Evolutionary conservation across 768 basidiomycete species (phyloP).

Genomic region (Mycena haematopus): DNA sequence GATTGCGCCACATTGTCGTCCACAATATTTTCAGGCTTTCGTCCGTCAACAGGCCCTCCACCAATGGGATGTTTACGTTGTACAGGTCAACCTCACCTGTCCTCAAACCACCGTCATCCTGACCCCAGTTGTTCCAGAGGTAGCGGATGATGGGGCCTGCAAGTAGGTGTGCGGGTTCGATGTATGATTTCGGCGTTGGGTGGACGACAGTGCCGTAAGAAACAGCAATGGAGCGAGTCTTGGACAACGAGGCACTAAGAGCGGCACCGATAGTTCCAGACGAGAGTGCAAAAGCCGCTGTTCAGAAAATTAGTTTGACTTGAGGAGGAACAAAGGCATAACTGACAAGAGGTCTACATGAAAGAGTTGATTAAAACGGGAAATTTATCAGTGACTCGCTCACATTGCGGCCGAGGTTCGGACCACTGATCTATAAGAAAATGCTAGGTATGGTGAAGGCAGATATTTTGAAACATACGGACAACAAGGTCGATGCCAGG

Average conservation of each 20-base stretch:
- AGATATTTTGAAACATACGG: conserved; percentile 35
- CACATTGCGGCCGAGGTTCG: conserved; percentile 80
- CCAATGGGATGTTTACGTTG: conserved; percentile 87
- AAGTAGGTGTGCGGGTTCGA: conserved; percentile 77
- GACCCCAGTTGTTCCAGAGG: conserved; percentile 88
- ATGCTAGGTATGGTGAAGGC: conserved; percentile 1
- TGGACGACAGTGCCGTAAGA: conserved; percentile 84
- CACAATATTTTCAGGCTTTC: conserved; percentile 74
- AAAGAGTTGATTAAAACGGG: neutral
- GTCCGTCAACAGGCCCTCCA: conserved; percentile 64
- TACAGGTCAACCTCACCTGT: conserved; percentile 80
- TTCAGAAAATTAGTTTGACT: conserved; percentile 10
- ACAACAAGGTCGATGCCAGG: conserved; percentile 93
- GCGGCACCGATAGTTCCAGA: conserved; percentile 95
- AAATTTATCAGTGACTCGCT: neutral
- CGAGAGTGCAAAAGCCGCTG: conserved; percentile 87
- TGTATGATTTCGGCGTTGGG: conserved; percentile 64
- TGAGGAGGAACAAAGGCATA: conserved; percentile 3
- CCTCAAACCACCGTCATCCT: conserved; percentile 62
- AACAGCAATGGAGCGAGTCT: conserved; percentile 79
- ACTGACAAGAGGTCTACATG: conserved; percentile 63
- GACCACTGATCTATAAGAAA: conserved; percentile 77
- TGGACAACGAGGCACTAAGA: conserved; percentile 76
- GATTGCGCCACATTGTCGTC: conserved; percentile 88
- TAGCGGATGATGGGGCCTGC: conserved; percentile 69